phyloP scores from a whole-genome alignment of 306 rosid genomes.

The Dalbergia oliveri region DNA sequence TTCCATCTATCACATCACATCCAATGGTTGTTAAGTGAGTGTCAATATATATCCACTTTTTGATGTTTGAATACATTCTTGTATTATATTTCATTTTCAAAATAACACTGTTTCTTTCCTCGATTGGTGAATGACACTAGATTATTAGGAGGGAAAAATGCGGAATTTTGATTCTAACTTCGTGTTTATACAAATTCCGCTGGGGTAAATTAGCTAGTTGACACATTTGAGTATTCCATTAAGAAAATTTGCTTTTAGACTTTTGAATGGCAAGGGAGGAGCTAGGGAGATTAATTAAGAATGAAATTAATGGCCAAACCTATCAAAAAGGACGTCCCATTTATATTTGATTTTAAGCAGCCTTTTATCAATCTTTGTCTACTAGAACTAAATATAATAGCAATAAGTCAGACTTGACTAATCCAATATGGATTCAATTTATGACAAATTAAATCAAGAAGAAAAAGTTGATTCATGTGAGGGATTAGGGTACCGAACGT shows the following conservation, averaged over 20 bases:
- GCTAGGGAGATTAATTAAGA: neutral
- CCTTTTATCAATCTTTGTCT: neutral
- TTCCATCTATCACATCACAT: too few relatives aligned
- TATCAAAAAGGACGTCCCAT: neutral
- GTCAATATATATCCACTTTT: too few relatives aligned
- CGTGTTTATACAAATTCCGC: too few relatives aligned
- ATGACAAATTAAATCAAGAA: neutral
- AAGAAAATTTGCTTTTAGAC: neutral
- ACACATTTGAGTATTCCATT: neutral
- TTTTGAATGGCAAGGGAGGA: neutral
- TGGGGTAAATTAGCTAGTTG: too few relatives aligned
- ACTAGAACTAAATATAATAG: neutral
- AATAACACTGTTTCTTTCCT: too few relatives aligned
- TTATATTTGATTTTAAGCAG: neutral
- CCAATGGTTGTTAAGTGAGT: too few relatives aligned
- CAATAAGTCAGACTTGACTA: neutral
- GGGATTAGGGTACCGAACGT: conserved; percentile 1
- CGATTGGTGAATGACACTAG: too few relatives aligned
- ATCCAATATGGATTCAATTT: neutral
- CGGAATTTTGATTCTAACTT: too few relatives aligned
- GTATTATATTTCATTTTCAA: too few relatives aligned
- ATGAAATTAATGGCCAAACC: neutral
- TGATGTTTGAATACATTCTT: too few relatives aligned
- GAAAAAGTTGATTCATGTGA: conserved; percentile 14
- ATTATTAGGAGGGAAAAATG: too few relatives aligned